These are phyloP conservation scores for Russula emetica DNA, from an alignment of 768 basidiomycete genomes.

Conservation along the genomic window DNA sequence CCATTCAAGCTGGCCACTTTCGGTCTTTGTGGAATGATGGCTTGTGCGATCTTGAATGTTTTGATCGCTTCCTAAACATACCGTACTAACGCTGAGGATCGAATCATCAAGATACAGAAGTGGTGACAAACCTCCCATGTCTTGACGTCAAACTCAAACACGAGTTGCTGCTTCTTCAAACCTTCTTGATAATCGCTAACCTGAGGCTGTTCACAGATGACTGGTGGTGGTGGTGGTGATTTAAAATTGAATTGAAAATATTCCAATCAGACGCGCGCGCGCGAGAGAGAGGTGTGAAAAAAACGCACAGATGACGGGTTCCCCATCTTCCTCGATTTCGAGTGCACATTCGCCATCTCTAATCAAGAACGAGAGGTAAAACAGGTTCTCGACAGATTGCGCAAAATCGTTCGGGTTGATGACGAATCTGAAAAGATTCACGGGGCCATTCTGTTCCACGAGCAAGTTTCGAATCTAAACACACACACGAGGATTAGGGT, in stretches of 20 bases:
- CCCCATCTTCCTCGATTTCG: slow-evolving; percentile 61
- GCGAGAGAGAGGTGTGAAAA: background rate
- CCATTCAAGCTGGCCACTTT: slow-evolving; percentile 53
- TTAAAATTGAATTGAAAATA: background rate
- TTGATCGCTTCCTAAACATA: slow-evolving; percentile 75
- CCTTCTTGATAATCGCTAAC: slow-evolving; percentile 60
- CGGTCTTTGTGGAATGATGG: slow-evolving; percentile 71
- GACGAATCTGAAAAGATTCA: slow-evolving; percentile 84
- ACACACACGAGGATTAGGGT: background rate
- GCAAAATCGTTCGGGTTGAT: slow-evolving; percentile 88
- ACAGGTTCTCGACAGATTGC: slow-evolving; percentile 95
- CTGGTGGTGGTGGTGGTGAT: slow-evolving; percentile 36
- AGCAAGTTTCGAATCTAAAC: slow-evolving; percentile 61
- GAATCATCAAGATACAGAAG: background rate
- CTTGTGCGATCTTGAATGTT: slow-evolving; percentile 72
- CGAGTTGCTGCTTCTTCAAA: slow-evolving; percentile 74
- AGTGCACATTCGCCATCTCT: slow-evolving; percentile 77
- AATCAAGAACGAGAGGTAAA: slow-evolving; percentile 91
- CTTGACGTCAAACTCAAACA: slow-evolving; percentile 87
- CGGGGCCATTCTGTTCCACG: slow-evolving; percentile 39
- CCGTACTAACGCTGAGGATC: background rate
- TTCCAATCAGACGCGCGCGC: background rate
- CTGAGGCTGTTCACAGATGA: slow-evolving; percentile 57
- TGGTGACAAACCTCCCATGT: slow-evolving; percentile 69
- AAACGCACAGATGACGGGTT: slow-evolving; percentile 69